Evolutionary conservation across 2,329 filamentous ascomycete genomes (phyloP), one percentile per base, ranked within the genome.

Genomic region (Diplocarpon rosae): DNA sequence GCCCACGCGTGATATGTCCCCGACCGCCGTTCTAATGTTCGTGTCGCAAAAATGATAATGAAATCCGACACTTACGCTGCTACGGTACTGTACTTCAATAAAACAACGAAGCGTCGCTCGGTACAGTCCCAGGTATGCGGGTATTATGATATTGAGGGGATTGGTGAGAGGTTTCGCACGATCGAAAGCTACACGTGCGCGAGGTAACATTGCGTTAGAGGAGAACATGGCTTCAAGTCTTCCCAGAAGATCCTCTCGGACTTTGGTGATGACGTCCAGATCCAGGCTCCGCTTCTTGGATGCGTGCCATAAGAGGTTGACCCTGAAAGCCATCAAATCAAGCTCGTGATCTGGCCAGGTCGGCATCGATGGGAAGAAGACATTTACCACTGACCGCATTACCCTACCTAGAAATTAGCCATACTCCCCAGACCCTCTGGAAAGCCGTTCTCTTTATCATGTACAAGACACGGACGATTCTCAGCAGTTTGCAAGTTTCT

Each of bases 121-220:
- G 46, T 42, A 52, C 0, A 55, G 12, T 1, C 34, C 46, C 20
- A 49, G 41, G 37, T 53, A 51, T 1, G 49, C 49, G 0, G 51
- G 51, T 4, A 55, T 28, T 10, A 55, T 33, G 5, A 44, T 37
- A 28, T 48, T 50, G 1, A 53, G 38, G 1, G 48, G 51, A 11
- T 52, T 55, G 12, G 11, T 30, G n/a, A 0, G 12, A 14, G 11
- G n/a, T 10, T 32, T 12, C 30, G 1, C 10, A 1, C 29, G 27
- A 14, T 17, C 14, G 2, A 1, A 27, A 3, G 20, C 20, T 24
- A 24, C 20, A 24, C 7, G 20, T 24, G 20, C 20, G 8, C 7
- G 6, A 13, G n/a, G 37, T 17, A 2, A 9, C 6, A 15, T 15
- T 14, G 20, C 1, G 28, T 31, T 13, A 10, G 28, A 1, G 37